A percentile compares a stretch with the other conserved stretches of the same genome.
phyloP scores from a whole-genome alignment of 2,329 filamentous ascomycete genomes.

The Penicillium sp. region DNA sequence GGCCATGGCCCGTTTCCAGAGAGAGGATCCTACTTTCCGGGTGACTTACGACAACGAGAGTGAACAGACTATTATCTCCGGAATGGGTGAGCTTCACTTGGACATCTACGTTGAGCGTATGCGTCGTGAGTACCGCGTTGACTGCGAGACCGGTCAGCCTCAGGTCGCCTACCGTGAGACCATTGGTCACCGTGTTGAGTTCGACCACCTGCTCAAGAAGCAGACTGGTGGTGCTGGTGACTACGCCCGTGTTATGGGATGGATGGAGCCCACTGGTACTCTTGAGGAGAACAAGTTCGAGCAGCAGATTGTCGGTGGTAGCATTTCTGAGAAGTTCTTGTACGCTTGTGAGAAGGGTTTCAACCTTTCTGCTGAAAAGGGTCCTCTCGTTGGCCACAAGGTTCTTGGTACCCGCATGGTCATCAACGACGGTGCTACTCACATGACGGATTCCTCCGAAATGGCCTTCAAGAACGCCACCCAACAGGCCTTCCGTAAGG shows the following conservation, averaged over 20 bases:
- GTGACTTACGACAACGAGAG: constrained; percentile 90
- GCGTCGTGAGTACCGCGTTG: constrained; percentile 93
- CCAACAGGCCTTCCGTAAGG: constrained; percentile 94
- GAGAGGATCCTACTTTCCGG: constrained; percentile 96
- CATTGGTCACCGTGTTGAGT: constrained; percentile 74
- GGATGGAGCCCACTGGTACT: constrained; percentile 78
- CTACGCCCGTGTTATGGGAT: constrained; percentile 89
- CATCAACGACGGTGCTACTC: constrained; percentile 92
- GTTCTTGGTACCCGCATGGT: constrained; percentile 90
- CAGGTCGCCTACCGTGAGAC: constrained; percentile 98
- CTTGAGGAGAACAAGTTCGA: constrained; percentile 77
- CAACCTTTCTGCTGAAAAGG: constrained; percentile 76
- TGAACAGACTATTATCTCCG: constrained; percentile 95
- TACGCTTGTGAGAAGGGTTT: constrained; percentile 96
- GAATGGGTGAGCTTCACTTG: constrained; percentile 96
- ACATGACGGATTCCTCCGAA: constrained; percentile 97
- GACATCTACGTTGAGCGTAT: constrained; percentile 98
- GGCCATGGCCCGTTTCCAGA: constrained; percentile 97
- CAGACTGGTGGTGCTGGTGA: constrained; percentile 95
- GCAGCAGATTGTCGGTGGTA: constrained; percentile 81
- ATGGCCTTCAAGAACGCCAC: constrained; percentile 93
- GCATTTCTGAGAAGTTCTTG: constrained; percentile 93
- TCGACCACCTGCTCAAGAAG: constrained; percentile 92
- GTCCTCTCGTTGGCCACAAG: constrained; percentile 87
- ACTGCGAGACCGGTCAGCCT: constrained; percentile 92